Percentiles rank a stretch among this genome's conserved stretches.
Evolutionary conservation across 116 monocot genomes (phyloP).

Genomic region (Iris pallida): DNA sequence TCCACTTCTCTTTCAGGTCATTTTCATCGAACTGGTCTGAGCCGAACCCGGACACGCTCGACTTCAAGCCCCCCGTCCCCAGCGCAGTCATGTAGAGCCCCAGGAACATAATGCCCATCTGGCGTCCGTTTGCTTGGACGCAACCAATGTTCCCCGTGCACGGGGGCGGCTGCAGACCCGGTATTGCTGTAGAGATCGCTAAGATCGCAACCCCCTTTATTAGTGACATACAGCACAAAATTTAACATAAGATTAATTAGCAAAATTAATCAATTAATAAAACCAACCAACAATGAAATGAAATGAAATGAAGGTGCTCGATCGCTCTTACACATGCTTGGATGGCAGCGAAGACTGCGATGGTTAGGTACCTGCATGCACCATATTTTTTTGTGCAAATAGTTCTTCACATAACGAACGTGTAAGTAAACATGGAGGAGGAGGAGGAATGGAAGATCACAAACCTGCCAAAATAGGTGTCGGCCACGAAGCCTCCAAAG

Average conservation of each 20-base stretch:
- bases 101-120: conserved; percentile 63
- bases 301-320: too few species aligned
- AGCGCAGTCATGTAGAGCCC: conserved; percentile 79
- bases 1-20: conserved; percentile 39
- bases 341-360: conserved; percentile 75
- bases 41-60: conserved; percentile 89
- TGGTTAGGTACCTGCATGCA: conserved; percentile 75
- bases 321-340: conserved; percentile 50
- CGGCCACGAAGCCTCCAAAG: conserved; percentile 87
- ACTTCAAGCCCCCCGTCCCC: conserved; percentile 83
- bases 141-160: too few species aligned
- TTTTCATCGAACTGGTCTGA: conserved; percentile 96
- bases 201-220: not conserved
- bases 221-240: too few species aligned
- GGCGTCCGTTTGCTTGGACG: conserved; percentile 31
- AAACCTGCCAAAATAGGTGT: conserved; percentile 70
- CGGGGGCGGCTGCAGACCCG: not conserved
- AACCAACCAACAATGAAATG: too few species aligned
- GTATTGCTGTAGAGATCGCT: not conserved
- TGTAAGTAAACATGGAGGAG: too few species aligned
- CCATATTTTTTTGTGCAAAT: too few species aligned
- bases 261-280: too few species aligned
- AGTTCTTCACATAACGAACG: not conserved
- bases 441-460: too few species aligned
- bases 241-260: too few species aligned